Evolutionary conservation across 2,329 filamentous ascomycete genomes (phyloP).

Genomic region (Raffaelea albimanens): DNA sequence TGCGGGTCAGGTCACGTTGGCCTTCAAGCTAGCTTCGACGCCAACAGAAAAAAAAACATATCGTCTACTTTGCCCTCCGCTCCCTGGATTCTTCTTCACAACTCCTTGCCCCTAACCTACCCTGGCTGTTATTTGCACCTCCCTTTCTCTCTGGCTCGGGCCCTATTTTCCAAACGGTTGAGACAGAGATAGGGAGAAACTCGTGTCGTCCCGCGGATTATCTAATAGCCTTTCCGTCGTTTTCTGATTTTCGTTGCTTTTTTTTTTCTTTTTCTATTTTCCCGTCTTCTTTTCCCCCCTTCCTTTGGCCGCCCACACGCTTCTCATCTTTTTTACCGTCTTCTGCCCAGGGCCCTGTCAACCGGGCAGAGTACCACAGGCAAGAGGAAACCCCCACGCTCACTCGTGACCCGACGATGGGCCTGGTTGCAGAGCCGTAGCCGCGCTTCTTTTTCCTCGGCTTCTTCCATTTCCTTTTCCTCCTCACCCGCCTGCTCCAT

Average conservation of each 20-base stretch:
- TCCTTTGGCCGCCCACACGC: not conserved
- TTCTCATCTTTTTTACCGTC: no score
- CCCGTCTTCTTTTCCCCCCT: not conserved
- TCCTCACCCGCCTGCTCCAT: not conserved
- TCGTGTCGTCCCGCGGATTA: no score
- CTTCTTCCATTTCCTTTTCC: not conserved
- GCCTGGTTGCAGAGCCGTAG: not conserved
- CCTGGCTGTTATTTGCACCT: not conserved
- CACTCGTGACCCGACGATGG: not conserved
- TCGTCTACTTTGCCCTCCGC: not conserved
- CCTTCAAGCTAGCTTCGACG: no score
- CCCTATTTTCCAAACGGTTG: no score
- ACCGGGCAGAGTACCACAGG: not conserved
- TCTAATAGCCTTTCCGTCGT: no score
- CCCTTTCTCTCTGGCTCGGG: not conserved
- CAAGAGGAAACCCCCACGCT: not conserved
- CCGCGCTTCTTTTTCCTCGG: not conserved
- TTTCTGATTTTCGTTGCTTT: not conserved
- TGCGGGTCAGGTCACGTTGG: not conserved
- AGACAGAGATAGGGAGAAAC: no score
- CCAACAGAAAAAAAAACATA: not conserved
- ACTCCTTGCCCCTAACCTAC: no score
- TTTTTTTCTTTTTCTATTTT: not conserved
- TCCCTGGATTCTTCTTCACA: no score
- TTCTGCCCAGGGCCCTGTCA: not conserved